Evolutionary conservation across 2,329 filamentous ascomycete species (phyloP), one percentile per base, ranked within the genome.

Genomic region (Cytospora paraplurivora): DNA sequence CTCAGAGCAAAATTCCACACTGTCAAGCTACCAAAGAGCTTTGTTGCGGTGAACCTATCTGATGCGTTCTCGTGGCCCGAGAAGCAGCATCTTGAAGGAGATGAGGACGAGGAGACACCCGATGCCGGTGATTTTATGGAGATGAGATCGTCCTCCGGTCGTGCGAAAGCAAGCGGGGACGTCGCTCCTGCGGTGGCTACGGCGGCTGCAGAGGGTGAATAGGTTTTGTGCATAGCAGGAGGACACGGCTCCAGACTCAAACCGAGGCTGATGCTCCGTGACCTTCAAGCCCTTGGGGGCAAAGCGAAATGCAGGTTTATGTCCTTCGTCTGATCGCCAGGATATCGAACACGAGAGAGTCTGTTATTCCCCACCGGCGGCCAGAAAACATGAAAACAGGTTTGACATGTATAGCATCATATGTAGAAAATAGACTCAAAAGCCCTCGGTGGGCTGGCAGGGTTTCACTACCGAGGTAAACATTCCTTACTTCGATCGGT

Each of bases 1-100:
- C 80, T 99, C 67, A 87, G 93, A 68, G 94, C 91, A 56, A 98
- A 97, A 72, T 98, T 99, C 73, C 91, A 97, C 73, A 93, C 93
- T 72, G 86, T 88, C 68, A 88, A 88, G 77, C 72, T 88, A 13
- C 86, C 86, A 59, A 88, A 88, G 76, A 87, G 84, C 1, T 88
- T 88, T 72, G 76, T 88, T 53, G 85, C 86, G 3, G 84, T 88
- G 66, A 88, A 88, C 69, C 74, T 88, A 11, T 87, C 85, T 8
- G 85, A 87, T 63, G 84, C 85, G 4, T 87, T 87, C 68, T 82
- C 80, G 0, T 86, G 86, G 67, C 83, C 86, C 67, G 84, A 87
- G 68, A 80, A 80, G 56, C 78, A 81, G 62, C 77, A 77, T 13
- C 37, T 50, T 7, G 59, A 61, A 13, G 77, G 77, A 27, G 44